Evolutionary conservation across 1,284 basidiomycete genomes (phyloP), one percentile per base, ranked within the genome.

Genomic region (Rhizopogon parksii): DNA sequence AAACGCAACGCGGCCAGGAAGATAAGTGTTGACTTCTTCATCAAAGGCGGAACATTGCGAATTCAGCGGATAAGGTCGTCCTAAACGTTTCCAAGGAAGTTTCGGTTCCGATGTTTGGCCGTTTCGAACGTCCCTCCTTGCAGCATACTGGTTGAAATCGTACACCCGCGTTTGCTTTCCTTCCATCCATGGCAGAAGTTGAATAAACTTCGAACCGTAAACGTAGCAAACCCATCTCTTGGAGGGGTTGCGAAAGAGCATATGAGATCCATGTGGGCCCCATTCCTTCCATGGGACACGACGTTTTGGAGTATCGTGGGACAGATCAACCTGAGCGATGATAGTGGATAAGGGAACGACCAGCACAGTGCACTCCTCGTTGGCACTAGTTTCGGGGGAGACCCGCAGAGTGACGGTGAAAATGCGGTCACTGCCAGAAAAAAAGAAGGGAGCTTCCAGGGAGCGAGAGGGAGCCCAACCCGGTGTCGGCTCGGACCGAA

Each of bases 401-500:
- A 55, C 35, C 21, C 53, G 55, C 25, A 67, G 36, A 17, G 56
- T 49, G 39, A 64, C 46, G 2, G 61, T 53, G 50, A 68, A 64
- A 36, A 68, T 53, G 36, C 59, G 55, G 30, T 66, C 53, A 46
- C 49, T 65, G 14, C 49, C 46, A 39, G 66, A 57, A 19, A 19
- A 19, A 34, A 55, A 54, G 47, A 64, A 64, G 14, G 63, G 66
- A 14, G 55, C 52, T 1, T 17, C 9, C 11, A 19, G 46, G 24
- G 24, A n/a, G 2, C 61, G 48, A 47, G 63, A 60, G 14, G 72
- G 69, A 37, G 53, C 59, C 72, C 73, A 78, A 24, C 56, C 53
- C 2, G 80, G 77, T 6, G 75, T 69, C 30, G 82, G 81, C 51
- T 85, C 80, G 9, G 76, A 76, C 21, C 76, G 76, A 34, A 84